Conservation (phyloP, 345 rosid genomes). For the Erysimum cheiranthoides region DNA sequence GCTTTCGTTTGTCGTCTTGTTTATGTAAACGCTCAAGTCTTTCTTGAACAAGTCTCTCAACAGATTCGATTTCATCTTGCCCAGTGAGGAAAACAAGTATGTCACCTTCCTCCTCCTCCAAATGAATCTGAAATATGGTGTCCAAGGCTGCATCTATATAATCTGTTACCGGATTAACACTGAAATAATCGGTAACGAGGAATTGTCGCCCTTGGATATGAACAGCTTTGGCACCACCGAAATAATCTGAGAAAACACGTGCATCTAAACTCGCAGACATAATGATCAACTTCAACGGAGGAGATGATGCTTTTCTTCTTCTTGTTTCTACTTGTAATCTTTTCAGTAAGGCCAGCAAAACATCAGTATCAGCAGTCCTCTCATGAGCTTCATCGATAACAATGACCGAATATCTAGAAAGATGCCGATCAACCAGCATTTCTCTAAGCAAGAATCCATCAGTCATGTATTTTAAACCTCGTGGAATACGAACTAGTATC, state of each 20-base stretch:
- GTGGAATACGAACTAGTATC: constrained; percentile 71
- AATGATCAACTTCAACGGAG: constrained; percentile 79
- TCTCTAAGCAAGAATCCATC: constrained; percentile 93
- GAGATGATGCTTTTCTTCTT: constrained; percentile 20
- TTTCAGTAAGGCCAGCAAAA: constrained; percentile 84
- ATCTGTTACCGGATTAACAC: constrained; percentile 70
- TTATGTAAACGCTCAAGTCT: constrained; percentile 68
- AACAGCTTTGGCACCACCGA: constrained; percentile 87
- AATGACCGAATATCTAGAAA: constrained; percentile 81
- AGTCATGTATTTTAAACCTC: constrained; percentile 87
- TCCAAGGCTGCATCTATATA: constrained; percentile 78
- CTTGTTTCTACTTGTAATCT: constrained; percentile 43
- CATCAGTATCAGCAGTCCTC: constrained; percentile 94
- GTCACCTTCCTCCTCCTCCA: constrained; percentile 84
- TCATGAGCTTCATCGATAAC: constrained; percentile 96
- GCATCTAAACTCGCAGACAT: constrained; percentile 99
- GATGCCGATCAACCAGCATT: constrained; percentile 80
- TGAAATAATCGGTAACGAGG: constrained; percentile 74
- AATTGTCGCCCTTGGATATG: constrained; percentile 85
- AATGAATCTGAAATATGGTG: constrained; percentile 89
- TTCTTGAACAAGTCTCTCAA: constrained; percentile 74
- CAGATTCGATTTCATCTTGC: constrained; percentile 95
- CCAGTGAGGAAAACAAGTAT: constrained; percentile 93
- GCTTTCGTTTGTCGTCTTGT: constrained; percentile 48
- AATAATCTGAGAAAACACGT: constrained; percentile 78